Evolutionary conservation across 2,329 filamentous ascomycete genomes (phyloP), one percentile per base, ranked within the genome.

Genomic region (Ophiostoma sp.): DNA sequence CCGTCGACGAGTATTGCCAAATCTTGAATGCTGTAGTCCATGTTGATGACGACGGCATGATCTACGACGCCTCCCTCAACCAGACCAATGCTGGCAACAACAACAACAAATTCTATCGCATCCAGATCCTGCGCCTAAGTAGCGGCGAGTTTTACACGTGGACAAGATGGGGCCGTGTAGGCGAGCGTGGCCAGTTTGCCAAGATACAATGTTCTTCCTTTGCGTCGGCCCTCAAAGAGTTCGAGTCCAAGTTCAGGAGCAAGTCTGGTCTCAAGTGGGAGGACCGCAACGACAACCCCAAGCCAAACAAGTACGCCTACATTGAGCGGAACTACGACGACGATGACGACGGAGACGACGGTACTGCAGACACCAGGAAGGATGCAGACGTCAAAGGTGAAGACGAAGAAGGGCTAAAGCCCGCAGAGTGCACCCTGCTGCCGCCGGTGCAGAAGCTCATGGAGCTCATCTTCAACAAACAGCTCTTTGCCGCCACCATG

Each of bases 91-190:
- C 90, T 0, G 80, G 82, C 0, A 79, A 84, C 66, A 95, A 94
- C 76, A 90, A 91, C 78, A 94, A 95, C 78, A 95, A 95, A 74
- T 94, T 94, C 77, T 94, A 94, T 76, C 86, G 87, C 36, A 78
- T 93, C 36, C 91, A 94, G 81, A 81, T 91, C 72, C 75, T 87
- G 33, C 79, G 79, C 23, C 79, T 80, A 52, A 74, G 75, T 31
- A 72, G 74, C 17, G 76, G 79, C 3, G 72, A 79, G 11, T 91
- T 83, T 77, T 80, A 82, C 62, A 88, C 86, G 0, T 94, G 90
- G 90, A 92, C 89, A 2, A 85, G 91, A 70, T 96, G 91, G 91
- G 93, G 93, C 31, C 87, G 93, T 31, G 92, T 96, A 31, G 87
- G 87, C 7, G 87, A 89, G 70, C 76, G 74, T 13, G 87, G 87